Evolutionary conservation across 768 basidiomycete species (phyloP).

Genomic region (Phylloporus sp.): DNA sequence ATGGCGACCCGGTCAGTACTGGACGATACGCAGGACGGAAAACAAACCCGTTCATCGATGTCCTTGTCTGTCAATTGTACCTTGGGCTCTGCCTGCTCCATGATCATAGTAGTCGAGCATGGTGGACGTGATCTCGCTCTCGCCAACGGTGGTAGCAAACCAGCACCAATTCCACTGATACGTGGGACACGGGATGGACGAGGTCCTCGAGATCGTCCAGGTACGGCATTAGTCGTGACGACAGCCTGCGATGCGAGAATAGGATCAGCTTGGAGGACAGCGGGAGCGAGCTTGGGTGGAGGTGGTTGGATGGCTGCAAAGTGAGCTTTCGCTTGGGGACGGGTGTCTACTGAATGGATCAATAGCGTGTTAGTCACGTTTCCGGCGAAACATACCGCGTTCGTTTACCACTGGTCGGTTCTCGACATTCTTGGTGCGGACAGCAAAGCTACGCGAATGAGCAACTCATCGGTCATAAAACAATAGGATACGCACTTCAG

Average conservation of each 20-base stretch:
- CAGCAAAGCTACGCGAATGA: conserved; percentile 57
- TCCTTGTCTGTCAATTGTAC: conserved; percentile 56
- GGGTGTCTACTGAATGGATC: conserved; percentile 42
- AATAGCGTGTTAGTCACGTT: neutral
- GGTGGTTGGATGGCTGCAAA: conserved; percentile 57
- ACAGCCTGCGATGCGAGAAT: conserved; percentile 18
- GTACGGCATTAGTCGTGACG: conserved; percentile 7
- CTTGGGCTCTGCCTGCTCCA: conserved; percentile 12
- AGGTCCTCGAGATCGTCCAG: conserved; percentile 22
- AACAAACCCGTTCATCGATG: conserved; percentile 61
- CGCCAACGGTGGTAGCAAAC: conserved; percentile 20
- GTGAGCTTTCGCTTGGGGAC: conserved; percentile 53
- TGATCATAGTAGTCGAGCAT: conserved; percentile 6
- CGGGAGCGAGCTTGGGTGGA: conserved; percentile 42
- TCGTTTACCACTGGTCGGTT: conserved; percentile 78
- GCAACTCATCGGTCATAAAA: neutral
- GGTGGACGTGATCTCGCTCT: conserved; percentile 20
- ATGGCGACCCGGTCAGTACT: neutral
- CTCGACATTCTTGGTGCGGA: conserved; percentile 81
- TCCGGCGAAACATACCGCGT: conserved; percentile 45
- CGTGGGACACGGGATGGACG: conserved; percentile 32
- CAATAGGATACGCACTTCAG: conserved; percentile 56
- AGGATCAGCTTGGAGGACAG: conserved; percentile 40
- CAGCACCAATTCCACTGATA: conserved; percentile 26
- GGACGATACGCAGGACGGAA: neutral